Base-by-base conservation (phyloP, 1,284 basidiomycete species). In the Fomitopsis schrenkii region DNA sequence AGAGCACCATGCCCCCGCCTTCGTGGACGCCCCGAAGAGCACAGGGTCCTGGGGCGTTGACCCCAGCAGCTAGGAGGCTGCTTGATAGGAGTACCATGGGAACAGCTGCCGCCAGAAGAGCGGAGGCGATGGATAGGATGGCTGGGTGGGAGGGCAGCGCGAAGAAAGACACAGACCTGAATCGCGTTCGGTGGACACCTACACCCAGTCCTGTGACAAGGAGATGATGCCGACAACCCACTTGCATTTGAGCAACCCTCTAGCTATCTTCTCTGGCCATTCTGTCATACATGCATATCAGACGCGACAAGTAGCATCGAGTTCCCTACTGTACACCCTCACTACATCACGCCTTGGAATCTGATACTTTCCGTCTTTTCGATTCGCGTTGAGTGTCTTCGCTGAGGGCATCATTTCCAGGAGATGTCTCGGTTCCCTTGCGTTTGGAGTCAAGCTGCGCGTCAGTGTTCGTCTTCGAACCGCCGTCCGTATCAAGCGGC, bases 31-130 rank as follows among this genome's bases (percentile, higher is more conserved):
- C 85, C 7, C 80, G 81, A 69, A 84, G 79, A 71, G 84, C 79
- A 26, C 85, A 85, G 66, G 88, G 79, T 56, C 77, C 83, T 19
- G 91, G 89, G 6, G 85, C 81, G 63, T 74, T 96, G 61, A 95
- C 93, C 0, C 94, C 94, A 14, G 94, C 94, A 14, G 94, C 87
- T 28, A 83, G 80, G 68, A 79, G 85, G 59, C 71, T 97, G 48
- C 76, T 97, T 61, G 86, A 93, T 67, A 79, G 90, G 63, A 88
- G 87, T 26, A 83, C 84, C 0, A 74, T 86, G 78, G 80, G 83
- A 59, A 82, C 82, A 10, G 83, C 84, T 8, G 87, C 83, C 17
- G 73, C 80, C 26, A 82, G 85, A 67, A 79, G 91, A 60, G 84
- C 86, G 2, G 89, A 90, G 22, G 87, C 81, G 4, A 90, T 89